Evolutionary conservation across 108 stramenopile species (phyloP), one percentile per base, ranked within the genome.

Genomic region (Parmales sp.): DNA sequence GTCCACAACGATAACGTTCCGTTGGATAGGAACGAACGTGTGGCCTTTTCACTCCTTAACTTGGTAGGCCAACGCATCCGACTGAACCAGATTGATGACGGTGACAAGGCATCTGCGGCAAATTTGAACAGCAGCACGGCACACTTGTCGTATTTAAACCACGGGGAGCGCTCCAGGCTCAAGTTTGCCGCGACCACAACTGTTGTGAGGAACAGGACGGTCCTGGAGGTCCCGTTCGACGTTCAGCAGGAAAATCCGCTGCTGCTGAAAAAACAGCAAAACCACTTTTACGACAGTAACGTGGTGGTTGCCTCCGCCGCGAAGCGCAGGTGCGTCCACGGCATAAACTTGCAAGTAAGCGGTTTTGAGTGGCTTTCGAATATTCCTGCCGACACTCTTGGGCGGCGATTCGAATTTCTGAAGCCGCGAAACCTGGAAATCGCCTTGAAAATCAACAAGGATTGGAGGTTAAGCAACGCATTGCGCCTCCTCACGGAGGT

Each of bases 31-130:
- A 72, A 80, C 19, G 88, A 88, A 45, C 79, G 92, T 19, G 84
- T 92, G 39, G 91, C 93, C 6, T 97, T 93, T 78, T 90, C 93
- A 6, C 51, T 95, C 11, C 71, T 77, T 16, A 97, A 97, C 69
- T 66, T 85, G 22, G 90, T 90, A 36, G 95, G 95, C 16, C 90
- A 97, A 54, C 79, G 80, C 66, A 68, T 94, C 19, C 76, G 95
- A 19, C 75, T 89, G 45, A 88, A 94, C 44, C 86, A 90, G 71
- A 77, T 45, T 26, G 45, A 29, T 0, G 72, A 51, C 20, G 78
- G 67, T 13, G 76, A 83, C 20, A 69, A 64, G 26, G 46, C 70
- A 36, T 45, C 46, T 11, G 78, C 83, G 45, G 50, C 67, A 19
- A 67, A 69, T n/a, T 26, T 38, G 1, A 51, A 54, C 38, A 68